Percentiles rank a stretch among this genome's conserved stretches.
Evolutionary conservation across 176 grass and related monocot genomes (phyloP).

Genomic region (Carex scoparia): DNA sequence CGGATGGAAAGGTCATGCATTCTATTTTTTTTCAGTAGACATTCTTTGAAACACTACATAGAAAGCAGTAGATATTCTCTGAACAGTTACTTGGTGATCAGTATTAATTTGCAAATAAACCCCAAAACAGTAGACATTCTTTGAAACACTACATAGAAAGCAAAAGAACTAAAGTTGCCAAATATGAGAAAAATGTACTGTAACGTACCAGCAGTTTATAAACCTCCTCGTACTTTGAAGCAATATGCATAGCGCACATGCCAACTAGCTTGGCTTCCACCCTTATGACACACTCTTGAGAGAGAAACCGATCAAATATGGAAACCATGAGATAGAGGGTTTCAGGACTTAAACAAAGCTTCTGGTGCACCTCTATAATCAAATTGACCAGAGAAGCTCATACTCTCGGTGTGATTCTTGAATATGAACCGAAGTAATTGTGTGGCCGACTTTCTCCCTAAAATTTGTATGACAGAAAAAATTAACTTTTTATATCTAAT

Average conservation of each 20-base stretch:
- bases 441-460: neutral
- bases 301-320: conserved; percentile 63
- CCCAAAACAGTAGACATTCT: neutral
- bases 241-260: conserved; percentile 61
- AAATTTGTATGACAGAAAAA: neutral
- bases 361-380: conserved; percentile 84
- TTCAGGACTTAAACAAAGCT: conserved; percentile 66
- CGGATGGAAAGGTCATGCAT: neutral
- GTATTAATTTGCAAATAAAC: neutral
- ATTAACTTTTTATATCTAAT: neutral
- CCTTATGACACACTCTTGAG: conserved; percentile 37
- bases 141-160: neutral
- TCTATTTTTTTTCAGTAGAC: neutral
- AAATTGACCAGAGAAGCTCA: conserved; percentile 64
- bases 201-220: conserved; percentile 63
- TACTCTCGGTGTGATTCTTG: conserved; percentile 72
- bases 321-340: conserved; percentile 65
- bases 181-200: neutral
- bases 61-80: neutral
- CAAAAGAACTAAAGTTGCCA: neutral
- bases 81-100: no score
- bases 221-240: conserved; percentile 80
- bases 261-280: conserved; percentile 77
- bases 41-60: neutral
- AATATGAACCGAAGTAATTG: conserved; percentile 50